Evolutionary conservation across 2,329 filamentous ascomycete genomes (phyloP).

Genomic region (Alternaria arborescens): DNA sequence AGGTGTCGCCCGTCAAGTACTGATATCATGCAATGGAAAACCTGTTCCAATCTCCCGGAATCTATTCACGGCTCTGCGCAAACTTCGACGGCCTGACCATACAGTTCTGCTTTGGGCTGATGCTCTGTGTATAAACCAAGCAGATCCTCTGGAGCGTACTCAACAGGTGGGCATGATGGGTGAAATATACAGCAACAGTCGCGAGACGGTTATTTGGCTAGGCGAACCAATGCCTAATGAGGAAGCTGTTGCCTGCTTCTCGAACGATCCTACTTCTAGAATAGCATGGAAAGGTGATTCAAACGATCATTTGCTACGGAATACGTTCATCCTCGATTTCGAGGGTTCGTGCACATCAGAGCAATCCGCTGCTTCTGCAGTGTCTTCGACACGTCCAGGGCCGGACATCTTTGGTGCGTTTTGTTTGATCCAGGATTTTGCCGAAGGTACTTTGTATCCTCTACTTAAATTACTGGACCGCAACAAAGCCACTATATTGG

Average conservation of each 20-base stretch:
- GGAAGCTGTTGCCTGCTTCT: neutral
- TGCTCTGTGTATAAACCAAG: slow-evolving; percentile 15
- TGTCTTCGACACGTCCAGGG: neutral
- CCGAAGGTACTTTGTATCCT: slow-evolving; percentile 11
- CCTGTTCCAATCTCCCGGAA: slow-evolving; percentile 22
- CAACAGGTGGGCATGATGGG: slow-evolving; percentile 14
- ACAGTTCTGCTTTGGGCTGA: slow-evolving; percentile 9
- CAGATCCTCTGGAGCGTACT: slow-evolving; percentile 7
- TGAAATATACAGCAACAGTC: slow-evolving; percentile 14
- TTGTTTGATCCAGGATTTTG: slow-evolving; percentile 28
- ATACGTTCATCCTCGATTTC: neutral
- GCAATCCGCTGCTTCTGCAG: neutral
- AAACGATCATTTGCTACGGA: neutral
- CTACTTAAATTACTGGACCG: slow-evolving; percentile 13
- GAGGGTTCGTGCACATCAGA: neutral
- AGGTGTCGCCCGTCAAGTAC: slow-evolving; percentile 9
- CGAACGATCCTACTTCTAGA: neutral
- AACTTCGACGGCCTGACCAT: slow-evolving; percentile 15
- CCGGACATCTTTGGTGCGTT: slow-evolving; percentile 30
- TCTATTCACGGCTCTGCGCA: slow-evolving; percentile 22
- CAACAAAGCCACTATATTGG: slow-evolving; percentile 8
- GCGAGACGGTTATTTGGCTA: slow-evolving; percentile 14
- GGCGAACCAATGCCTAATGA: slow-evolving; percentile 2
- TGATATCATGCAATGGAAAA: slow-evolving; percentile 21
- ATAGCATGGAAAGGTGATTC: slow-evolving; percentile 7